Evolutionary conservation across 2,329 filamentous ascomycete species (phyloP), one percentile per base, ranked within the genome.

Genomic region (Macrophomina tecta): DNA sequence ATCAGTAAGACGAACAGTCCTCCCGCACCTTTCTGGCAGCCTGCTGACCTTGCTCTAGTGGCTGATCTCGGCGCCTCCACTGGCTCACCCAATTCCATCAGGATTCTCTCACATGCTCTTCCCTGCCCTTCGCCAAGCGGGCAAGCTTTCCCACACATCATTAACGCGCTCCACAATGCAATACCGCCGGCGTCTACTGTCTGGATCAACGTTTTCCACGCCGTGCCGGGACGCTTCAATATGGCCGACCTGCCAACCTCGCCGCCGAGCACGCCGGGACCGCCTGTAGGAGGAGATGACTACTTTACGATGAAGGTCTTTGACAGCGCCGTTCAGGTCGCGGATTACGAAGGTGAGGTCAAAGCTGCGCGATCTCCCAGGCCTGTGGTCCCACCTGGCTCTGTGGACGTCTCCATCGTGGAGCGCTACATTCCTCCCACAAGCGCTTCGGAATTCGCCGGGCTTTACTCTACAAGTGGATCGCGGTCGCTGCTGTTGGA

Each of bases 341-440:
- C 83, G 5, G 84, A 86, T 52, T 88, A 88, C 73, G 84, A 87
- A 70, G 81, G 85, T 68, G 83, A 85, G 68, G 80, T 82, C 5
- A 80, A 80, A 53, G 80, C 83, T 18, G 75, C 83, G 4, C 81
- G 83, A 51, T 84, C 82, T 12, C 86, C 86, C 11, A 80, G 83
- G 65, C 86, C 86, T 2, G 82, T 89, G 51, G 87, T 89, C 1
- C 84, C 86, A 5, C 87, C 87, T 0, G 83, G 82, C 18, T 87
- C 84, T 60, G 85, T 89, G 68, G 83, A 89, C 65, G 79, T 89
- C 48, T 86, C 87, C 1, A 81, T 89, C 12, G 81, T 90, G 4
- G 88, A 90, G 76, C 84, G 88, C 45, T 90, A 88, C 74, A 86
- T 90, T n/a, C 88, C 88, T 18, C 87, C 88, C 2, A 83, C 86